Conservation (phyloP, 2,329 filamentous ascomycete species). For the Thielaviopsis cerberus region DNA sequence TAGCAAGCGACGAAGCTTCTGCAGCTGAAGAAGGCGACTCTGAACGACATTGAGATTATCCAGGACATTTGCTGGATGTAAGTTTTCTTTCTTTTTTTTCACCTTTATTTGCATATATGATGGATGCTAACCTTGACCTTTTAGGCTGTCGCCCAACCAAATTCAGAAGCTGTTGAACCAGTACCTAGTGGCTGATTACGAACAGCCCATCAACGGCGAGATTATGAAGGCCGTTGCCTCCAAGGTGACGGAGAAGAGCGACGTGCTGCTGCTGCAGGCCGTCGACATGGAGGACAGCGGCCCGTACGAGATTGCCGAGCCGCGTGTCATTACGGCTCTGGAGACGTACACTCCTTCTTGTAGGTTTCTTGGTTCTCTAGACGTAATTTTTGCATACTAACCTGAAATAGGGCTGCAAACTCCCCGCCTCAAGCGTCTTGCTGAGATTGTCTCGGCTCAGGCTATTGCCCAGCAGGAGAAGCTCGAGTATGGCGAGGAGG, state of each 20-base stretch:
- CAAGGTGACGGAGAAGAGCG: conserved; percentile 92
- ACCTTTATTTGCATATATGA: neutral
- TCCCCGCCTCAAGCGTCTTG: conserved; percentile 78
- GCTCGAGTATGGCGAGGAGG: conserved; percentile 36
- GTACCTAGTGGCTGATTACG: conserved; percentile 95
- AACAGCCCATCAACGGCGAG: conserved; percentile 97
- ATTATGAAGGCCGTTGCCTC: conserved; percentile 99
- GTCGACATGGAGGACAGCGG: conserved; percentile 99
- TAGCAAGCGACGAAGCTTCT: conserved; percentile 94
- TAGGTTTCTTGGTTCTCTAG: conserved; percentile 27
- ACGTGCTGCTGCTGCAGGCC: conserved; percentile 77
- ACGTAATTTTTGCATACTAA: conserved; percentile 13
- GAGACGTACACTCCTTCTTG: conserved; percentile 98
- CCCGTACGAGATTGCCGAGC: conserved; percentile 95
- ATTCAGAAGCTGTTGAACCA: conserved; percentile 98
- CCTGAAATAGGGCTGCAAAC: conserved; percentile 69
- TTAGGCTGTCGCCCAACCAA: conserved; percentile 86
- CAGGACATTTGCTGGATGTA: conserved; percentile 99
- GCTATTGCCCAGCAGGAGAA: conserved; percentile 91
- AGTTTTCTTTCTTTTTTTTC: conserved; percentile 23
- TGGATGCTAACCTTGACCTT: conserved; percentile 5
- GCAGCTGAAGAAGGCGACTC: conserved; percentile 93
- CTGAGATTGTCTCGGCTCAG: conserved; percentile 95
- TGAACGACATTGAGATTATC: conserved; percentile 99
- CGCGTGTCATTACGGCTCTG: conserved; percentile 80